Conservation (phyloP, 2,329 filamentous ascomycete genomes). For the Leptographium procerum region DNA sequence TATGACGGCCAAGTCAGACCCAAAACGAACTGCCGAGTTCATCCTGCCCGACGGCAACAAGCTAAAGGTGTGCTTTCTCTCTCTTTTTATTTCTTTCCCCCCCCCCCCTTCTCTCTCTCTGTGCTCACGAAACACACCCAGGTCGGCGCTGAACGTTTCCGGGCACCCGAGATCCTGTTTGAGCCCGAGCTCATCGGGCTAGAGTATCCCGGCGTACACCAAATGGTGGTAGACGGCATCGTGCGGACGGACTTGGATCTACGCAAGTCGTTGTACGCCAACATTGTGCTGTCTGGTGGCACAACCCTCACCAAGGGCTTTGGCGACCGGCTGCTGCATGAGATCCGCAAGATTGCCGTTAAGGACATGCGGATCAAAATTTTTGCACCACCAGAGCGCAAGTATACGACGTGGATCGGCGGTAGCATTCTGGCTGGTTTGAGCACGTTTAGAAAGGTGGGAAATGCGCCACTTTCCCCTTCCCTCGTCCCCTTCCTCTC, state of each 20-base stretch:
- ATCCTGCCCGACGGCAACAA: constrained; percentile 85
- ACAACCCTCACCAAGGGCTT: constrained; percentile 96
- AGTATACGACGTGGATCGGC: constrained; percentile 98
- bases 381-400: constrained; percentile 90
- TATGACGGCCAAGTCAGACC: constrained; percentile 65
- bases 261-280: constrained; percentile 85
- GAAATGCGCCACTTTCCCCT: constrained; percentile 15
- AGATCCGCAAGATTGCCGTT: constrained; percentile 85
- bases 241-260: constrained; percentile 91
- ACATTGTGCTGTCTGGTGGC: constrained; percentile 93
- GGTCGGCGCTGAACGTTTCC: constrained; percentile 88
- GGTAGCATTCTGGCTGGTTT: constrained; percentile 92
- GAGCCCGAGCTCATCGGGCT: constrained; percentile 94
- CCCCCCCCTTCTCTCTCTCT: background rate
- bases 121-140: constrained; percentile 23
- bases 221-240: constrained; percentile 95
- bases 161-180: constrained; percentile 93
- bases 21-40: constrained; percentile 76
- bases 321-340: constrained; percentile 79
- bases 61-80: constrained; percentile 53
- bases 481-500: background rate
- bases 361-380: constrained; percentile 99
- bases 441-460: constrained; percentile 96
- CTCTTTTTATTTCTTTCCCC: background rate
- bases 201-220: constrained; percentile 93